Conservation (phyloP, 164 flowering plant species). For the Stephania yunnanensis region DNA sequence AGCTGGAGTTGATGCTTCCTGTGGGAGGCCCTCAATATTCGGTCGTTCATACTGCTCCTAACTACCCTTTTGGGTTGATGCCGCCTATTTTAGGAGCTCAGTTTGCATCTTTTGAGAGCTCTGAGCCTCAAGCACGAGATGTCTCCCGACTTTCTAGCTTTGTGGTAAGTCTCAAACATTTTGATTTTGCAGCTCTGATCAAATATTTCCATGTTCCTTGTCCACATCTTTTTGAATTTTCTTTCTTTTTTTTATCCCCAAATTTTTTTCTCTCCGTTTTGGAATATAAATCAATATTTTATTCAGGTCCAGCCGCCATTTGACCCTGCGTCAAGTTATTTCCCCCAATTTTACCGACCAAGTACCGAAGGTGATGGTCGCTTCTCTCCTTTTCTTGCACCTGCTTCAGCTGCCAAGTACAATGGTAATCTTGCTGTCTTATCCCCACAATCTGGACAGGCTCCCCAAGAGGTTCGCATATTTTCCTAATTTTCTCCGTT, state of each 20-base stretch:
- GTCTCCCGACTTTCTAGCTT: slow-evolving; percentile 59
- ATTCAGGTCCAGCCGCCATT: slow-evolving; percentile 61
- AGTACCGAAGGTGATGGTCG: slow-evolving; percentile 70
- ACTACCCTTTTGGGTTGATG: slow-evolving; percentile 50
- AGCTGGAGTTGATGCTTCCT: slow-evolving; percentile 41
- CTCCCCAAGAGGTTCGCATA: slow-evolving; percentile 63
- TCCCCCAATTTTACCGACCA: slow-evolving; percentile 68
- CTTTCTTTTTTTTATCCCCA: not conserved
- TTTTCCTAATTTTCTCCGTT: not conserved
- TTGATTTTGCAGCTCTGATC: not conserved
- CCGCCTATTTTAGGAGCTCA: slow-evolving; percentile 56
- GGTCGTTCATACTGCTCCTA: slow-evolving; percentile 45
- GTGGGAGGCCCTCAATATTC: slow-evolving; percentile 51
- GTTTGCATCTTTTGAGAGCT: slow-evolving; percentile 53
- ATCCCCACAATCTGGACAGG: slow-evolving; percentile 55
- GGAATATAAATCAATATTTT: not conserved
- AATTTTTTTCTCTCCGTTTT: not conserved
- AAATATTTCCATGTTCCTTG: not conserved
- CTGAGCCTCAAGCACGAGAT: slow-evolving; percentile 71
- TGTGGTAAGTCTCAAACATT: slow-evolving; percentile 44
- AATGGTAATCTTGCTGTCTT: slow-evolving; percentile 59
- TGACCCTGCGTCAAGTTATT: slow-evolving; percentile 58
- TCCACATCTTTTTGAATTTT: no score
- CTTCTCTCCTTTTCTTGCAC: slow-evolving; percentile 59
- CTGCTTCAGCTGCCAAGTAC: slow-evolving; percentile 60